These are phyloP conservation scores for Hanseniaspora gamundiae DNA, from an alignment of 1,139 yeast genomes.

Conservation along the genomic window DNA sequence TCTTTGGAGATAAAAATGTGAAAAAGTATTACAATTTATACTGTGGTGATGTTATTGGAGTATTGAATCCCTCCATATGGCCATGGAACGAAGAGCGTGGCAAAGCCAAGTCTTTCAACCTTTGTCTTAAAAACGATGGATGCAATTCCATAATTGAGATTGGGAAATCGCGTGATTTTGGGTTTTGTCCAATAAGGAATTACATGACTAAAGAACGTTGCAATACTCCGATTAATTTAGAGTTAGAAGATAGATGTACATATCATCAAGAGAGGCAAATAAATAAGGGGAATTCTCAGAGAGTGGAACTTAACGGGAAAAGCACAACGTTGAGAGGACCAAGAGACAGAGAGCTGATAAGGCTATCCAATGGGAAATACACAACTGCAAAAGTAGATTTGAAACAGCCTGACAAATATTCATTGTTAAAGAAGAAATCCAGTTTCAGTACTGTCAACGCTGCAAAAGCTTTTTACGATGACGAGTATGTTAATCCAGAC, in stretches of 20 bases:
- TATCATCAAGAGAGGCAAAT: conserved; percentile 56
- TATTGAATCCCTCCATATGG: conserved; percentile 61
- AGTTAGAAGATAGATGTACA: conserved; percentile 47
- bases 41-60: conserved; percentile 61
- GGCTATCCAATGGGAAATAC: conserved; percentile 23
- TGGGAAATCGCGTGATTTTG: conserved; percentile 62
- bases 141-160: conserved; percentile 50
- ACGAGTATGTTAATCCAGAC: conserved; percentile 30
- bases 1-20: conserved; percentile 54
- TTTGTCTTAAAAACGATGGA: conserved; percentile 38
- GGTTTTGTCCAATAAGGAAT: conserved; percentile 42
- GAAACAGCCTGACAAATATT: conserved; percentile 13
- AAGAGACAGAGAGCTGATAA: conserved; percentile 17
- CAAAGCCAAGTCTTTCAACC: conserved; percentile 39
- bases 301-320: conserved; percentile 67
- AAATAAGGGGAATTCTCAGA: conserved; percentile 38
- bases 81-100: conserved; percentile 26
- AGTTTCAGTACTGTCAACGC: conserved; percentile 30
- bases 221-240: conserved; percentile 43
- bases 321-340: conserved; percentile 33
- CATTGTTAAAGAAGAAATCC: conserved; percentile 10
- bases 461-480: conserved; percentile 37
- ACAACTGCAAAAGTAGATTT: conserved; percentile 22
- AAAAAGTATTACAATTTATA: conserved; percentile 59
- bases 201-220: conserved; percentile 41